A percentile compares a stretch with the other conserved stretches of the same genome.
These are phyloP conservation scores for Diaporthe sp. DNA, from an alignment of 2,329 filamentous ascomycete genomes.

Conservation along the genomic window DNA sequence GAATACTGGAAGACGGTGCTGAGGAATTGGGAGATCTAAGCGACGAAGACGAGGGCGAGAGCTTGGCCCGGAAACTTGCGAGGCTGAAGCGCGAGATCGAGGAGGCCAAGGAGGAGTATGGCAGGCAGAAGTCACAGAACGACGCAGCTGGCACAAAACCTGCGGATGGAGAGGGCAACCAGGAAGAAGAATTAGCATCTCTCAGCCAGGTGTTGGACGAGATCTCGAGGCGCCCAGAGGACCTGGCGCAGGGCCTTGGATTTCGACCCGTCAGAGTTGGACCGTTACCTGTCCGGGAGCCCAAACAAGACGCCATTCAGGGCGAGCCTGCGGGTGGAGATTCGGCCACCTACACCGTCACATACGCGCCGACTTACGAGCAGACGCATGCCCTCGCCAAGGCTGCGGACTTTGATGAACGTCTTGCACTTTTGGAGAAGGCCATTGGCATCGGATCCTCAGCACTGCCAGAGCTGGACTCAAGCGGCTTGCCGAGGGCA, in stretches of 20 bases:
- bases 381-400: slow-evolving; percentile 80
- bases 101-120: slow-evolving; percentile 75
- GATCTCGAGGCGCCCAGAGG: slow-evolving; percentile 59
- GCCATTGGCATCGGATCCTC: slow-evolving; percentile 83
- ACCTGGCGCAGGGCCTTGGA: slow-evolving; percentile 45
- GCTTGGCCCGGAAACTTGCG: slow-evolving; percentile 81
- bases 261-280: slow-evolving; percentile 41
- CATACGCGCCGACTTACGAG: slow-evolving; percentile 74
- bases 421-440: slow-evolving; percentile 83
- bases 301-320: slow-evolving; percentile 41
- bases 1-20: slow-evolving; percentile 72
- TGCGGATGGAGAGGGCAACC: slow-evolving; percentile 52
- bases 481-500: slow-evolving; percentile 71
- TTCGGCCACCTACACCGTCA: slow-evolving; percentile 71
- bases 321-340: slow-evolving; percentile 44
- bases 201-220: slow-evolving; percentile 80
- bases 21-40: slow-evolving; percentile 79
- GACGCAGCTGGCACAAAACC: slow-evolving; percentile 55
- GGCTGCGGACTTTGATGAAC: slow-evolving; percentile 87
- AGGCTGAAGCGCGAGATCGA: slow-evolving; percentile 86
- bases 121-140: slow-evolving; percentile 59
- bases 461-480: slow-evolving; percentile 71
- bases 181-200: slow-evolving; percentile 72
- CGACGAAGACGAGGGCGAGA: slow-evolving; percentile 79
- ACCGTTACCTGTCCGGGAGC: slow-evolving; percentile 41